Percentiles rank a stretch among this genome's conserved stretches.
Conservation (phyloP, 257 asterid genomes). For the Rubia yunnanensis region DNA sequence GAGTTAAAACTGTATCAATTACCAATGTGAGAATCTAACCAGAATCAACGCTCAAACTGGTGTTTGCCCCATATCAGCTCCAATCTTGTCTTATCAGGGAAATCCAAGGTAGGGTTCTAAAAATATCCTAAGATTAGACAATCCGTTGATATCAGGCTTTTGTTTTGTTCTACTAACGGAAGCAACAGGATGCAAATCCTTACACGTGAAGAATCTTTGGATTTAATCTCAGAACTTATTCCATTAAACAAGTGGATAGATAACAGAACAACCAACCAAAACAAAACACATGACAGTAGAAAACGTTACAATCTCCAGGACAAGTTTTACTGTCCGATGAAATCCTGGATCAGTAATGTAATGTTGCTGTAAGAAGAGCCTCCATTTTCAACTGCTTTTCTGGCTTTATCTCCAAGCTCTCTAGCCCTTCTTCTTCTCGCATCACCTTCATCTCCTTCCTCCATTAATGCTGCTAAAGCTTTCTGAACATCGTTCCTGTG, state of each 20-base stretch:
- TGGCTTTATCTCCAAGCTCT: conserved; percentile 27
- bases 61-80: too few relatives aligned
- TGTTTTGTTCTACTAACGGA: not conserved
- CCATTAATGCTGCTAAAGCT: conserved; percentile 19
- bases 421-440: conserved; percentile 32
- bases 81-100: not conserved
- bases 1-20: conserved; percentile 32
- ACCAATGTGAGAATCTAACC: conserved; percentile 22
- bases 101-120: not conserved
- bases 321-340: not conserved
- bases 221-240: not conserved
- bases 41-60: conserved; percentile 20
- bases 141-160: not conserved
- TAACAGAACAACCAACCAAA: not conserved
- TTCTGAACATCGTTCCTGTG: conserved; percentile 15
- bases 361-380: conserved; percentile 26
- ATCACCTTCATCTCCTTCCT: conserved; percentile 29
- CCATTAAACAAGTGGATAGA: not conserved
- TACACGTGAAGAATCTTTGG: not conserved
- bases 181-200: not conserved
- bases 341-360: conserved; percentile 21
- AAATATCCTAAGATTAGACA: not conserved
- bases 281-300: not conserved
- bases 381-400: conserved; percentile 23
- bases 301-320: not conserved